These are phyloP conservation scores for Vanrija humicola DNA, from an alignment of 1,284 basidiomycete genomes.

Conservation along the genomic window DNA sequence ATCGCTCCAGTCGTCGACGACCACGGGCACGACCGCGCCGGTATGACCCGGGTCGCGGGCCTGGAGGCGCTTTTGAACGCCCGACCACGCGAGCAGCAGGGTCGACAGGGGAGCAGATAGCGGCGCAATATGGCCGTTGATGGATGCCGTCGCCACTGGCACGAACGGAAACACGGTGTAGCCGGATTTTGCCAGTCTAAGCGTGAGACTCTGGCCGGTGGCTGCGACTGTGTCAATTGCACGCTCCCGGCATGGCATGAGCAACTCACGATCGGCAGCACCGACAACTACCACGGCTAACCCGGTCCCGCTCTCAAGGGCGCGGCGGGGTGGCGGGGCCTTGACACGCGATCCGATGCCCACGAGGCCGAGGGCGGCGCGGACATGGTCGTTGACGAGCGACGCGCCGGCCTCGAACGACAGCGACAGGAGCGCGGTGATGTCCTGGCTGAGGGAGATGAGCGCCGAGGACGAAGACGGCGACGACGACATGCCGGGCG, in stretches of 20 bases:
- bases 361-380: constrained; percentile 19
- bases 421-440: constrained; percentile 37
- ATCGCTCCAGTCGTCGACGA: constrained; percentile 34
- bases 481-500: background rate
- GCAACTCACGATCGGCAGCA: constrained; percentile 27
- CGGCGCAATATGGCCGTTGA: constrained; percentile 1
- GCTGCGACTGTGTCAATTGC: constrained; percentile 20
- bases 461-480: constrained; percentile 18
- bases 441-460: constrained; percentile 36
- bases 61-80: constrained; percentile 34
- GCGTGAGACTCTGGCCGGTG: constrained; percentile 36
- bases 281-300: constrained; percentile 39
- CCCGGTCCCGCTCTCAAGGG: constrained; percentile 24
- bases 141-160: constrained; percentile 23
- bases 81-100: constrained; percentile 38
- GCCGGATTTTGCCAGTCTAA: constrained; percentile 40
- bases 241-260: too few species aligned
- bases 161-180: constrained; percentile 45
- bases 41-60: constrained; percentile 29
- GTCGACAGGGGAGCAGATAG: constrained; percentile 29
- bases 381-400: constrained; percentile 27
- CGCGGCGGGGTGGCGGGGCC: background rate
- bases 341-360: constrained; percentile 24
- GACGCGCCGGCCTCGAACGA: constrained; percentile 34
- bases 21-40: constrained; percentile 40